These are phyloP conservation scores for Metroxylon sagu DNA, from an alignment of 176 grass and related monocot species.

Conservation along the genomic window DNA sequence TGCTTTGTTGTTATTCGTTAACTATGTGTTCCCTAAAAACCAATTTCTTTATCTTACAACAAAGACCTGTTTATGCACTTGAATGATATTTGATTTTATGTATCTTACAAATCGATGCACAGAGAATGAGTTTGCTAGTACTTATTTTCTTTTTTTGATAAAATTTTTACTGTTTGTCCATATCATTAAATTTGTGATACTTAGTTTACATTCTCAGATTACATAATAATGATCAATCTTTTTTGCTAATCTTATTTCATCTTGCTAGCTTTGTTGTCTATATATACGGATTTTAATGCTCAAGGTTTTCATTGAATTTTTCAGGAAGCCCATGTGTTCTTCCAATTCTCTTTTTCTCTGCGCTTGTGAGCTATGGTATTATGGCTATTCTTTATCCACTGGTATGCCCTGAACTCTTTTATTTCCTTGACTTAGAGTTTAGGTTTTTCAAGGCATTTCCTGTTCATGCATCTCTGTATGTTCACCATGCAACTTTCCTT, in stretches of 20 bases:
- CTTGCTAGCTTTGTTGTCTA: no score
- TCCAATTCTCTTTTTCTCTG: slow-evolving; percentile 79
- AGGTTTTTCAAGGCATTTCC: background rate
- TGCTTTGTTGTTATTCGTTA: no score
- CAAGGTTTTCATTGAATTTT: slow-evolving; percentile 12
- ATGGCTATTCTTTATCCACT: slow-evolving; percentile 92
- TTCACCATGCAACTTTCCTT: background rate
- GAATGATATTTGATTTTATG: no score
- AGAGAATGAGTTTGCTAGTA: no score
- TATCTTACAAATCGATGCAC: no score
- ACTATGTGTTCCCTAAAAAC: no score
- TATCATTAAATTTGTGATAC: no score
- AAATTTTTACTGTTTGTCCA: no score
- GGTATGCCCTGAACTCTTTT: slow-evolving; percentile 36
- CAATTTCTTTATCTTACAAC: no score
- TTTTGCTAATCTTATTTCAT: slow-evolving; percentile 9
- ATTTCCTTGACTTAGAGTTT: background rate
- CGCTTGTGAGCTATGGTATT: slow-evolving; percentile 74
- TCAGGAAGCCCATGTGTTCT: slow-evolving; percentile 79
- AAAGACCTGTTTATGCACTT: no score
- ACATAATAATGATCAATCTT: background rate
- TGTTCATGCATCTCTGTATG: background rate
- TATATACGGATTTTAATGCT: slow-evolving; percentile 4
- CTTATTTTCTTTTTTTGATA: no score
- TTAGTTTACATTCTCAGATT: no score